These are phyloP conservation scores for Leccinum angustisporum DNA, from an alignment of 1,284 basidiomycete species.

Conservation along the genomic window DNA sequence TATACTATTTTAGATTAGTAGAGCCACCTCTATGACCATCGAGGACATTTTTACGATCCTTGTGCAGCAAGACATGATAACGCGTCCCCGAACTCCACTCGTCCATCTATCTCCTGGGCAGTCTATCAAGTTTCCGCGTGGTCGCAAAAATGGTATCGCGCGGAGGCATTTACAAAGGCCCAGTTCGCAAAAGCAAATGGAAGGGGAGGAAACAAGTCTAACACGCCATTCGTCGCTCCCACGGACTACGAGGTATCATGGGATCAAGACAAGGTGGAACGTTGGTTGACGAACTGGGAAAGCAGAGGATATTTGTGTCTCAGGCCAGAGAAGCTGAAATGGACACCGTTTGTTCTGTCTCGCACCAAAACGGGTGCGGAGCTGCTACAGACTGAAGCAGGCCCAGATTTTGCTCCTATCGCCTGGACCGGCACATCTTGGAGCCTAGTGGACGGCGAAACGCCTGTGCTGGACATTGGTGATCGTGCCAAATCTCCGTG, in stretches of 20 bases:
- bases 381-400: slow-evolving; percentile 31
- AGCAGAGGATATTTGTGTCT: slow-evolving; percentile 81
- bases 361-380: slow-evolving; percentile 49
- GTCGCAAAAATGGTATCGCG: slow-evolving; percentile 63
- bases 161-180: slow-evolving; percentile 61
- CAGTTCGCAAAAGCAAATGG: slow-evolving; percentile 50
- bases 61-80: slow-evolving; percentile 78
- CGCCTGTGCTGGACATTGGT: slow-evolving; percentile 23
- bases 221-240: slow-evolving; percentile 62
- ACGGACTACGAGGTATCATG: slow-evolving; percentile 77
- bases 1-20: slow-evolving; percentile 65
- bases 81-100: slow-evolving; percentile 49
- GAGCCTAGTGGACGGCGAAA: slow-evolving; percentile 26
- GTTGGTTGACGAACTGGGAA: slow-evolving; percentile 72
- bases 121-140: slow-evolving; percentile 69
- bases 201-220: slow-evolving; percentile 44
- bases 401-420: slow-evolving; percentile 20
- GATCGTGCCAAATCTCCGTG: slow-evolving; percentile 20
- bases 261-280: slow-evolving; percentile 68
- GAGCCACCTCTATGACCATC: slow-evolving; percentile 86
- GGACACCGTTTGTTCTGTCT: slow-evolving; percentile 89
- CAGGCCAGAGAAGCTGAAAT: slow-evolving; percentile 86
- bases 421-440: slow-evolving; percentile 22
- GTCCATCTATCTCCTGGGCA: slow-evolving; percentile 74
- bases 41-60: slow-evolving; percentile 87